Base-by-base conservation (phyloP, 164 flowering plant species). In the Vitis rupestris region DNA sequence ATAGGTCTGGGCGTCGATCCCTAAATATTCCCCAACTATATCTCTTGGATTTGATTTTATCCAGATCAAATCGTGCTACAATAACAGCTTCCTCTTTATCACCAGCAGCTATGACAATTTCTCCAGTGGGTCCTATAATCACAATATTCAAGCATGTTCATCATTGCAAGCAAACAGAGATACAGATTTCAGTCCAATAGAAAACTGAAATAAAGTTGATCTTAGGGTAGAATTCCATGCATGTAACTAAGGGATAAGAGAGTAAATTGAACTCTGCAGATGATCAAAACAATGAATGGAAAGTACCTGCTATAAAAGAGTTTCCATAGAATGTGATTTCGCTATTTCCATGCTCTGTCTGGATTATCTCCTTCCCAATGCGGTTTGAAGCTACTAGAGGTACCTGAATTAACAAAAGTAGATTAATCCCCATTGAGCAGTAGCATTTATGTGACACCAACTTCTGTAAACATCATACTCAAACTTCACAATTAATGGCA, bases 301-400 rank as follows among this genome's bases (percentile, higher is more conserved):
- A 31, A 50, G 17, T 78, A 96, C 99, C 99, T 84, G 98, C 91
- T 63, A 96, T 93, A 61, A 96, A 93, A 14, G 99, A 96, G 79
- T 90, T 90, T 14, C 98, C 99, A 72, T 93, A 96, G 80, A 93
- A 96, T 50, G 85, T 89, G 61, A 96, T 92, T 75, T 74, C 79
- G 74, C 94, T 93, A n/a, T 82, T 80, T 56, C 98, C 99, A 80
- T 93, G 99, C 74, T 90, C 97, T 30, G 99, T 93, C 83, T 81
- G 67, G 61, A 93, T 87, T 69, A 78, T 74, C 81, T 96, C 98
- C 77, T 89, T 96, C 17, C 99, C 98, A 51, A 93, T 84, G 67
- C 99, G 95, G 68, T 96, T 96, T 14, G 97, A 93, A 73, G 95
- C 92, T 15, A 96, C 93, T 61, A 93, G 78, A 77, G 97, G 99